Base-by-base conservation (phyloP, 306 rosid species). In the Phaseolus lunatus region DNA sequence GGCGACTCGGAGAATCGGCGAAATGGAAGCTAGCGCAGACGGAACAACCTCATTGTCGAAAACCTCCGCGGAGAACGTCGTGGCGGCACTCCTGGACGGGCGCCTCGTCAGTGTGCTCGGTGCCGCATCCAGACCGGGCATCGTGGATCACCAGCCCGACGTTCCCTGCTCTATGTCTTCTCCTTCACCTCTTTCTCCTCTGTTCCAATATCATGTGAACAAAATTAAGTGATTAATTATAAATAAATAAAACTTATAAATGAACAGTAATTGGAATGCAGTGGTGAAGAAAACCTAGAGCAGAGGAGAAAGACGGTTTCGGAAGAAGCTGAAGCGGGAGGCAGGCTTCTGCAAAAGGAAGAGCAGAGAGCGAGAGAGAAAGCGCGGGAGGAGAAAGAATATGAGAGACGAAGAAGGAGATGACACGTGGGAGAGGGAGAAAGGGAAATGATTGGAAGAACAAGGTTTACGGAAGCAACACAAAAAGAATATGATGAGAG, bases 31-130 rank as follows among this genome's bases (percentile, higher is more conserved):
- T 20, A 95, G 90, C 1, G 98, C 88, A 1, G 97, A 89, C 0
- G 98, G 98, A 50, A 94, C 98, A 29, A 92, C 98, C 10, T 90
- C 97, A 78, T 89, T 87, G 85, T 94, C 98, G 67, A 94, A 94
- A 19, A 92, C 98, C 88, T 94, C 98, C 47, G 90, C 89, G 7
- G 98, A 92, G 80, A 94, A 89, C 16, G 89, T 86, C 4, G 98
- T 92, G 54, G 95, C 96, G 8, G 97, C 95, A 63, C 96, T 90
- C 23, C 97, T 87, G 13, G 97, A 90, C 9, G 95, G 96, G 81
- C 95, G 86, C 73, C 98, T 84, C 24, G 86, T 79, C 44, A 94
- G 93, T 52, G 86, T 73, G 27, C 72, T 87, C 0, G 89, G 86
- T 20, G 84, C 84, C 18, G 84, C 37, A 76, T 90, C 96, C 50